phyloP scores from a whole-genome alignment of 352 stramenopile species.

The Pythium myriotylum region DNA sequence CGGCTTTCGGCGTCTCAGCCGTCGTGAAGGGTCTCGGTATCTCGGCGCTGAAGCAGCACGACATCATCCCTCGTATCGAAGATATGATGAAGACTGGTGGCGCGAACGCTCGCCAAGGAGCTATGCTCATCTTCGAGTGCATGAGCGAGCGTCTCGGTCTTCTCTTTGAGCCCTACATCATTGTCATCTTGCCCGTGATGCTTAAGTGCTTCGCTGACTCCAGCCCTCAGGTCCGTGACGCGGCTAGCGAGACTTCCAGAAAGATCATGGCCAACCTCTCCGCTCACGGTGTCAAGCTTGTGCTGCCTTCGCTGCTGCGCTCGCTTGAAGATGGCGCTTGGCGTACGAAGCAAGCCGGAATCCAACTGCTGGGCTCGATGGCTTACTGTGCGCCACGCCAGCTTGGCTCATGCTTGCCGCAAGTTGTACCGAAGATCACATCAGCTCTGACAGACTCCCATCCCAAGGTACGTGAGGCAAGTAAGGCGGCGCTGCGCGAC shows the following conservation, averaged over 20 bases:
- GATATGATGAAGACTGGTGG: conserved; percentile 79
- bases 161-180: conserved; percentile 98
- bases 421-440: conserved; percentile 98
- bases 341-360: conserved; percentile 99
- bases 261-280: conserved; percentile 99
- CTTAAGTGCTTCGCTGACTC: conserved; percentile 98
- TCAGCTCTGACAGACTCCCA: conserved; percentile 98
- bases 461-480: conserved; percentile 97
- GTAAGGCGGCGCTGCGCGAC: conserved; percentile 95
- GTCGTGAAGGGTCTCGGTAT: conserved; percentile 99
- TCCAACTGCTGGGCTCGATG: conserved; percentile 97
- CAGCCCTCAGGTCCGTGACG: conserved; percentile 95
- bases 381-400: conserved; percentile 98
- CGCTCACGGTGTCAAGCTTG: conserved; percentile 98
- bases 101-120: conserved; percentile 87
- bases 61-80: conserved; percentile 93
- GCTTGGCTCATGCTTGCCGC: conserved; percentile 96
- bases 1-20: conserved; percentile 97
- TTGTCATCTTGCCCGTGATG: conserved; percentile 98
- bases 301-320: conserved; percentile 96
- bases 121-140: conserved; percentile 98
- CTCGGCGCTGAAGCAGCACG: conserved; percentile 96
- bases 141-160: conserved; percentile 95
- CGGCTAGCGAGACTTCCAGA: conserved; percentile 93
- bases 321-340: conserved; percentile 94